A percentile compares a stretch with the other conserved stretches of the same genome.
Conservation (phyloP, 2,329 filamentous ascomycete species). For the Stachybotrys chlorohalonatus region DNA sequence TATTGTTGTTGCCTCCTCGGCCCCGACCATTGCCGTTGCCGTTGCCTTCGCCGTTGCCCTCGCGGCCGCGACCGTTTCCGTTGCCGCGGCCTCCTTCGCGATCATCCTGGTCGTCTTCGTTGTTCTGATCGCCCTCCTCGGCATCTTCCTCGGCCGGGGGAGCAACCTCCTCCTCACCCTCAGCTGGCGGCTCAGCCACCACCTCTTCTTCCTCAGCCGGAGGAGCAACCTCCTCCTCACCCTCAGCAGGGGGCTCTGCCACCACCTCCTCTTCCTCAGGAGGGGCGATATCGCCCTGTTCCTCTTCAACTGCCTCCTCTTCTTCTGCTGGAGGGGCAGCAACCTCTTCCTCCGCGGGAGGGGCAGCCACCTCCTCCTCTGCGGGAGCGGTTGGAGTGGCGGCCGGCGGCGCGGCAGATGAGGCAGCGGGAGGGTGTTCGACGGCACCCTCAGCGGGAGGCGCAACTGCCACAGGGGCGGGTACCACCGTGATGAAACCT, state of each 20-base stretch:
- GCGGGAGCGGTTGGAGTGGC: not conserved
- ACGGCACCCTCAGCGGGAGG: not conserved
- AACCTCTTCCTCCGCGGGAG: not conserved
- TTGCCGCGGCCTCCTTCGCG: not conserved
- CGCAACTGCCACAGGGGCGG: not conserved
- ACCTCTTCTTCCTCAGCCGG: not conserved
- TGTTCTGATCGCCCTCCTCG: constrained; percentile 1
- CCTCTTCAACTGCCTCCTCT: not conserved
- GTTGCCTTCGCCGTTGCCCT: constrained; percentile 2
- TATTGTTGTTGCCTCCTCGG: constrained; percentile 5
- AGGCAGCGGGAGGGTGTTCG: not conserved
- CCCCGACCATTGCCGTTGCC: constrained; percentile 1
- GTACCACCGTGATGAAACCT: not conserved
- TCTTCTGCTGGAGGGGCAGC: not conserved
- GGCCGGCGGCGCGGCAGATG: not conserved
- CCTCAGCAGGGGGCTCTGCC: not conserved
- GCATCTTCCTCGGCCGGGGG: not conserved
- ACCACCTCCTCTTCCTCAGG: not conserved
- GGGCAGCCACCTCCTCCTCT: too few species aligned
- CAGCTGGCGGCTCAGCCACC: too few species aligned
- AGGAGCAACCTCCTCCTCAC: not conserved
- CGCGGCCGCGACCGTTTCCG: not conserved
- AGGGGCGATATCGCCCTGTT: too few species aligned
- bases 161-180: too few species aligned
- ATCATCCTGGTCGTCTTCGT: constrained; percentile 1